Evolutionary conservation across 2,329 filamentous ascomycete species (phyloP), one percentile per base, ranked within the genome.

Genomic region (Helicocarpus griseus): DNA sequence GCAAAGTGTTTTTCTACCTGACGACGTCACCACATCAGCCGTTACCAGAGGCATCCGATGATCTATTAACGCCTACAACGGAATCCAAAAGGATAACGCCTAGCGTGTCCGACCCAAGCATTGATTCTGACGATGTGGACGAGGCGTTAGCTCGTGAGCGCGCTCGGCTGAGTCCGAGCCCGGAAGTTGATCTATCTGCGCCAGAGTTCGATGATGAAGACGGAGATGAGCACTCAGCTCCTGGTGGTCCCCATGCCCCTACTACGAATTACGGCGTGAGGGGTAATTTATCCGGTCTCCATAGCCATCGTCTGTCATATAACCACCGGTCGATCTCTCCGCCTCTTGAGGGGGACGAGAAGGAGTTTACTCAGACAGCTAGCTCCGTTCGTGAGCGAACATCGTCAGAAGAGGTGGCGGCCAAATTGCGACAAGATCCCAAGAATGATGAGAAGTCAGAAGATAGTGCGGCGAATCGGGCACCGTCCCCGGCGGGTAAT

Each of bases 1-100:
- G 91, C 65, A 88, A 93, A 69, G 90, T 94, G 44, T 97, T 95
- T 75, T 97, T 94, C 73, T 97, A 90, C 72, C 80, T 98, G 54
- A 95, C 89, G 36, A 95, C 87, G n/a, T 85, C 79, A 63, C 83
- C 87, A 44, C 87, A 86, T 64, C 88, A 91, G 65, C 82, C 88
- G 35, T 81, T 97, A 19, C 88, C 89, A 2, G 80, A 86, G 57
- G 77, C 74, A 40, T 72, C 81, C 49, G 73, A 76, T 52, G 74
- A 79, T 61, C 68, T 73, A 61, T 61, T 76, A 57, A 66, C 72
- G 64, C 57, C 73, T 61, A 71, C 68, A 49, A 71, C 75, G 55
- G 72, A 74, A 51, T 75, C 74, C 58, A 77, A 78, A 55, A 73
- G 81, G 55, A 82, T 94, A 55, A 93, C 91, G 2, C 91, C 91